Evolutionary conservation across 2,329 filamentous ascomycete species (phyloP), one percentile per base, ranked within the genome.

Genomic region (Diaporthe nobilis): DNA sequence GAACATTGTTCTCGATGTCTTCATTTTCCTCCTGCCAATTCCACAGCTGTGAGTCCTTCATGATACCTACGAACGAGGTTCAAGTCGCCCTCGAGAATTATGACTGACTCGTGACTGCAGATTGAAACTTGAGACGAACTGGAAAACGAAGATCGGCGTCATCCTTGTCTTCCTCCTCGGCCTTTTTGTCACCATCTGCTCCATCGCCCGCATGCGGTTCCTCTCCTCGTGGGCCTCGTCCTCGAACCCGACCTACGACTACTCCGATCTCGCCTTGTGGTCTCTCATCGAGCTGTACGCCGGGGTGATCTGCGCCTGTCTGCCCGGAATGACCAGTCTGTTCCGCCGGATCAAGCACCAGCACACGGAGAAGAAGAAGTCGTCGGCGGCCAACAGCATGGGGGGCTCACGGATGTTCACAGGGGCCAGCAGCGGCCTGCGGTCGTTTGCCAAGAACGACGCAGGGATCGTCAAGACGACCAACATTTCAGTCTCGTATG

Each of bases 161-260:
- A 78, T 82, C n/a, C 49, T 82, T 77, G 84, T 85, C 81, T 85
- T 85, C 78, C 79, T 83, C 44, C 80, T 86, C 15, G 84, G 84
- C 13, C 77, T 82, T 42, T 85, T 86, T 58, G 80, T 85, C 9
- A 74, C 84, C 4, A 78, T 82, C 73, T 84, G 83, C 42, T 84
- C 83, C 75, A 83, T 82, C 74, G 76, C 83, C 31, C 81, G 84
- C 1, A 80, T 87, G 31, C 80, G 80, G 57, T 84, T 83, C 70
- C 77, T 86, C 39, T 77, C 83, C 22, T 67, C 76, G 4, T 84
- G 84, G 74, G 82, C 81, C 20, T 77, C 78, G 15, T 83, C 81
- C n/a, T 75, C 78, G 15, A 85, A 86, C 61, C 84, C 85, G 13
- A 84, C 84, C 0, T 86, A 84, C 85, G 83, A 86, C 77, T 85